These are phyloP conservation scores for Auriculariales sp. DNA, from an alignment of 768 basidiomycete genomes.

Conservation along the genomic window DNA sequence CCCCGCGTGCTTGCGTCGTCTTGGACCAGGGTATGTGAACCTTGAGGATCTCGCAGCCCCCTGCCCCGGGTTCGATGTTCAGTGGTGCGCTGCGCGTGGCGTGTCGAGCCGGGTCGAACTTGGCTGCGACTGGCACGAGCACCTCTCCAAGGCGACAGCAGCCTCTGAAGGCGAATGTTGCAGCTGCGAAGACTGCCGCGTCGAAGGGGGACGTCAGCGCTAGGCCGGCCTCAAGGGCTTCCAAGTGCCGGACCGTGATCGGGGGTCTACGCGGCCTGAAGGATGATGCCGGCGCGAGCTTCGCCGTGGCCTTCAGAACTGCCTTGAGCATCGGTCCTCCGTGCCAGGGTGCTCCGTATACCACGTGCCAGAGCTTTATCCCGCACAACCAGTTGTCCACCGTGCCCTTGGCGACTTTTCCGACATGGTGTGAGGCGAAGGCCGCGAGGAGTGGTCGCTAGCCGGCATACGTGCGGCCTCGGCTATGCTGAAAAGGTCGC, in stretches of 20 bases:
- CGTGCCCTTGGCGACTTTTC: conserved; percentile 7
- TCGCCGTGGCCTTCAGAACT: not conserved
- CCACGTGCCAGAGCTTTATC: conserved; percentile 22
- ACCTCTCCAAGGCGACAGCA: conserved; percentile 14
- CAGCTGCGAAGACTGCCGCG: conserved; percentile 22
- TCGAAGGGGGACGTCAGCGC: conserved; percentile 15
- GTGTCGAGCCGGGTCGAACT: conserved; percentile 10
- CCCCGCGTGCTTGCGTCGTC: not conserved
- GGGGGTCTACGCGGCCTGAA: conserved; percentile 15
- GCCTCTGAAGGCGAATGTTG: conserved; percentile 20
- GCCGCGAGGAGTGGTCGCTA: conserved; percentile 13
- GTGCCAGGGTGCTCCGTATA: conserved; percentile 22
- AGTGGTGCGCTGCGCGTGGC: not conserved
- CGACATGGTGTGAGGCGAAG: conserved; percentile 13
- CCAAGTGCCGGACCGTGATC: conserved; percentile 21
- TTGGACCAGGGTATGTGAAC: conserved; percentile 1
- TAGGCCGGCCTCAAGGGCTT: conserved; percentile 11
- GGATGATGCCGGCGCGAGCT: conserved; percentile 8
- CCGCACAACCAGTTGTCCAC: conserved; percentile 22
- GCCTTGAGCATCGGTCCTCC: conserved; percentile 13
- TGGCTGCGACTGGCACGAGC: conserved; percentile 4
- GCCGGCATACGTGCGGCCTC: conserved; percentile 19
- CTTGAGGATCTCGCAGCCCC: not conserved
- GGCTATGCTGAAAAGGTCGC: conserved; percentile 18
- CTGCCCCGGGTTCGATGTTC: not conserved